phyloP scores from a whole-genome alignment of 2,329 filamentous ascomycete species.

The Colletotrichum euphorbiae region DNA sequence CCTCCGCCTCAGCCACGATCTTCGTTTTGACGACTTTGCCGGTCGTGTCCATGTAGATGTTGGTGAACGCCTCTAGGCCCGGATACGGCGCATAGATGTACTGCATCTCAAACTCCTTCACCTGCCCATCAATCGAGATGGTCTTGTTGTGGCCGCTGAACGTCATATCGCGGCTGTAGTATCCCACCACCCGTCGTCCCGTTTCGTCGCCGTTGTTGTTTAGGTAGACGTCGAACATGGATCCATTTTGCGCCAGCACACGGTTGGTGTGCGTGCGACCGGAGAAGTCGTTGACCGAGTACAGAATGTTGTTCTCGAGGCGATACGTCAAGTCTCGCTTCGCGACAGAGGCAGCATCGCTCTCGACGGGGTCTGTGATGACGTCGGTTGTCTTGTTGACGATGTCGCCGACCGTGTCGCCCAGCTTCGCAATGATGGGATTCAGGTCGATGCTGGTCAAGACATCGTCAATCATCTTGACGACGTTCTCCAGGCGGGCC shows the following conservation, averaged over 20 bases:
- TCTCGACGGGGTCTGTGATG: slow-evolving; percentile 38
- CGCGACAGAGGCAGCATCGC: slow-evolving; percentile 18
- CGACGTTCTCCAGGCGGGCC: slow-evolving; percentile 69
- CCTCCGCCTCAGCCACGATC: slow-evolving; percentile 63
- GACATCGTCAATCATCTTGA: slow-evolving; percentile 69
- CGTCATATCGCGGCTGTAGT: slow-evolving; percentile 63
- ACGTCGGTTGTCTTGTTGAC: slow-evolving; percentile 50
- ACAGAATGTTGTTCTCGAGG: slow-evolving; percentile 68
- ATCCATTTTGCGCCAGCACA: slow-evolving; percentile 65
- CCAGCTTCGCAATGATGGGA: slow-evolving; percentile 67
- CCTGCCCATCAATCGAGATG: slow-evolving; percentile 55
- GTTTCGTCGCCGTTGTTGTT: slow-evolving; percentile 64
- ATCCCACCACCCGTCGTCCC: slow-evolving; percentile 57
- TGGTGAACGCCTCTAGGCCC: slow-evolving; percentile 57
- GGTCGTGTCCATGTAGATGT: slow-evolving; percentile 60
- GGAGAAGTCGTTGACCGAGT: slow-evolving; percentile 69
- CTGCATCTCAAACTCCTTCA: slow-evolving; percentile 61
- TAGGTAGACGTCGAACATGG: slow-evolving; percentile 64
- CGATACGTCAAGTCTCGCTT: slow-evolving; percentile 54
- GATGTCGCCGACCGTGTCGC: slow-evolving; percentile 60
- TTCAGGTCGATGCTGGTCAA: slow-evolving; percentile 70
- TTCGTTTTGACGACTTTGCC: slow-evolving; percentile 63
- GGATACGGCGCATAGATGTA: slow-evolving; percentile 65
- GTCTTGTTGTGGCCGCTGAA: slow-evolving; percentile 66
- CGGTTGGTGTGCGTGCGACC: slow-evolving; percentile 68